Percentiles rank a stretch among this genome's conserved stretches.
phyloP scores from a whole-genome alignment of 1,284 basidiomycete species.

The Ceraceosorus guamensis region DNA sequence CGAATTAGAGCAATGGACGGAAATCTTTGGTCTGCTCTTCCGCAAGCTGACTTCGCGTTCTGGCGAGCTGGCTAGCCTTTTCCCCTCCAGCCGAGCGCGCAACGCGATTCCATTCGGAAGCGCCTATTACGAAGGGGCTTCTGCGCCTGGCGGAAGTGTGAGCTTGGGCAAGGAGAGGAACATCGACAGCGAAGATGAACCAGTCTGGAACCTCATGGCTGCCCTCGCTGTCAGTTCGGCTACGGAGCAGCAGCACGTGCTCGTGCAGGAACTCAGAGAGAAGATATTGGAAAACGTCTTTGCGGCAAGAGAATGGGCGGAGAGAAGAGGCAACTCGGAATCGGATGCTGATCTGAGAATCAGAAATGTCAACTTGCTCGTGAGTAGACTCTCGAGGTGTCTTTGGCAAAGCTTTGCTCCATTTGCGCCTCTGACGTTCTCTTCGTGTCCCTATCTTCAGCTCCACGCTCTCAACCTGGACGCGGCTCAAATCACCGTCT shows the following conservation, averaged over 20 bases:
- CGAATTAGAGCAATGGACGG: conserved; percentile 73
- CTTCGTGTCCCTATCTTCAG: conserved; percentile 1
- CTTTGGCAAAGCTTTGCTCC: background rate
- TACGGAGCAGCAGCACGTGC: conserved; percentile 72
- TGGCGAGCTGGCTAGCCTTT: conserved; percentile 60
- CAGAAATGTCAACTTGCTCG: conserved; percentile 41
- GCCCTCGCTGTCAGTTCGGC: conserved; percentile 78
- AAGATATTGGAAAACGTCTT: conserved; percentile 82
- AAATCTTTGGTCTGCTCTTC: conserved; percentile 70
- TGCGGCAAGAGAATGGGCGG: conserved; percentile 56
- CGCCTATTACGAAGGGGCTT: conserved; percentile 39
- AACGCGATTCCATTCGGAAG: conserved; percentile 55
- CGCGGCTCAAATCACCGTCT: conserved; percentile 45
- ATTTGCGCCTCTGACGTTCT: background rate
- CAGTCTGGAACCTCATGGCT: conserved; percentile 84
- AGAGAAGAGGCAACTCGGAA: conserved; percentile 12
- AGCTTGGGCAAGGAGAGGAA: conserved; percentile 17
- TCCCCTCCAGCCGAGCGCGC: conserved; percentile 77
- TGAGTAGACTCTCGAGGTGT: conserved; percentile 3
- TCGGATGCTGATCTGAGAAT: conserved; percentile 31
- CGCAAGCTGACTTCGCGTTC: conserved; percentile 63
- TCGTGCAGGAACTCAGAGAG: conserved; percentile 80
- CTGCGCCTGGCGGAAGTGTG: background rate
- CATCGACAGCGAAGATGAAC: conserved; percentile 73
- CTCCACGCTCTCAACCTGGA: conserved; percentile 46